Percentiles rank a stretch among this genome's conserved stretches.
Conservation (phyloP, 371 early-diverging fungal genomes). For the Massospora cicadina region DNA sequence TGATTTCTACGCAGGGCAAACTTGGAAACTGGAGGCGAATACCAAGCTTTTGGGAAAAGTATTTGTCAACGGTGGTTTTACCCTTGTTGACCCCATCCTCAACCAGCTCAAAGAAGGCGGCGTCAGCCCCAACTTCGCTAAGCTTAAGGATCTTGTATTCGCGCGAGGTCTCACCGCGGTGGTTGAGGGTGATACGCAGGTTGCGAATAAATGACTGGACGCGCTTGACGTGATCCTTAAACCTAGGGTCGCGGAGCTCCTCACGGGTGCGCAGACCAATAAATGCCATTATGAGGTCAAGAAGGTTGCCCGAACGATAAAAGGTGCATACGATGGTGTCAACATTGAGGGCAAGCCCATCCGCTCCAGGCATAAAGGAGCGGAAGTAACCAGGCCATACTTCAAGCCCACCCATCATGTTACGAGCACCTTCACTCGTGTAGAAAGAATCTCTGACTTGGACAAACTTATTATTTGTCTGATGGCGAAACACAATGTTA, state of each 20-base stretch:
- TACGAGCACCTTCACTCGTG: slow-evolving; percentile 28
- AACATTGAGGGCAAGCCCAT: slow-evolving; percentile 35
- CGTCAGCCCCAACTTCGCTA: background rate
- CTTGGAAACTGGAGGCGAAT: slow-evolving; percentile 44
- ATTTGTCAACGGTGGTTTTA: slow-evolving; percentile 44
- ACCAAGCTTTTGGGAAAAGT: slow-evolving; percentile 48
- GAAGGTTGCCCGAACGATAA: background rate
- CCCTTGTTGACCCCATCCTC: slow-evolving; percentile 11
- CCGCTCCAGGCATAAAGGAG: slow-evolving; percentile 29
- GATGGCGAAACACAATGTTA: slow-evolving; percentile 46
- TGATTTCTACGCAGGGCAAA: slow-evolving; percentile 68
- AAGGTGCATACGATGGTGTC: slow-evolving; percentile 27
- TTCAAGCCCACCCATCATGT: slow-evolving; percentile 38
- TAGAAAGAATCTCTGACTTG: slow-evolving; percentile 56
- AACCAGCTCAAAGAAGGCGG: background rate
- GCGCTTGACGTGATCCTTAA: background rate
- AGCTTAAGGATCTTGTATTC: background rate
- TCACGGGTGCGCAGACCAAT: background rate
- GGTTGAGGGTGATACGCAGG: background rate
- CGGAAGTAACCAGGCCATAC: slow-evolving; percentile 64
- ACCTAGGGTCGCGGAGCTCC: background rate
- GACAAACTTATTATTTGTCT: slow-evolving; percentile 32
- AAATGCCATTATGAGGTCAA: background rate
- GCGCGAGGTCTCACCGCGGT: background rate
- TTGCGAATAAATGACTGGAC: background rate